Evolutionary conservation across 345 rosid genomes (phyloP).

Genomic region (Microcos paniculata): DNA sequence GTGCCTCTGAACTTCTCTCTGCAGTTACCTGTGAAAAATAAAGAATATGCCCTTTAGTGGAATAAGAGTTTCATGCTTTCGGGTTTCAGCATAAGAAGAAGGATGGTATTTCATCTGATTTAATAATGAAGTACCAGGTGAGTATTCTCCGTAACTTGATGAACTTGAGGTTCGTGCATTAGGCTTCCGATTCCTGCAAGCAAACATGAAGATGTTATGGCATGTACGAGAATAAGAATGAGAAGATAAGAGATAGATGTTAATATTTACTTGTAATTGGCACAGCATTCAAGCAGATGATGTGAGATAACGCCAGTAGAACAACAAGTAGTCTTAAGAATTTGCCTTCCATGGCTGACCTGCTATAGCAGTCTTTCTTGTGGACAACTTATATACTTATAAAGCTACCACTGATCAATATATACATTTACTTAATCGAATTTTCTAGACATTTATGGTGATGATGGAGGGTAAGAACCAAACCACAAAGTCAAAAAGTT

Average conservation of each 20-base stretch:
- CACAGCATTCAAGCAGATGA: constrained; percentile 31
- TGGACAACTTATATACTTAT: background rate
- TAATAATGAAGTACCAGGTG: constrained; percentile 13
- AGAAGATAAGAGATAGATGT: background rate
- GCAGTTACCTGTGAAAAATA: constrained; percentile 5
- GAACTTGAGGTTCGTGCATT: constrained; percentile 34
- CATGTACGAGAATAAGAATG: background rate
- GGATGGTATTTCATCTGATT: background rate
- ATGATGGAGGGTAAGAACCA: constrained; percentile 3
- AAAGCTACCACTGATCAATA: background rate
- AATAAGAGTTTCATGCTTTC: background rate
- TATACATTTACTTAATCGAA: constrained; percentile 13
- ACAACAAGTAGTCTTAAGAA: constrained; percentile 32
- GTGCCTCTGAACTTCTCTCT: constrained; percentile 19
- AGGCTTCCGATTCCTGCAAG: constrained; percentile 42
- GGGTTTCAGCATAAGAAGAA: background rate
- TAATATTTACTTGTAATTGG: constrained; percentile 41
- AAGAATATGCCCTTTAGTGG: background rate
- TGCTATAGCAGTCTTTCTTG: background rate
- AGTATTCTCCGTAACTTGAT: constrained; percentile 16
- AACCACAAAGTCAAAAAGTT: constrained; percentile 27
- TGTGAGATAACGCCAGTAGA: constrained; percentile 35
- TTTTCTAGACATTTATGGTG: constrained; percentile 13
- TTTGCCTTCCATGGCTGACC: constrained; percentile 39
- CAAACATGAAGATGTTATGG: background rate